Conservation (phyloP, 768 basidiomycete genomes). For the Lactifluus subvellereus region DNA sequence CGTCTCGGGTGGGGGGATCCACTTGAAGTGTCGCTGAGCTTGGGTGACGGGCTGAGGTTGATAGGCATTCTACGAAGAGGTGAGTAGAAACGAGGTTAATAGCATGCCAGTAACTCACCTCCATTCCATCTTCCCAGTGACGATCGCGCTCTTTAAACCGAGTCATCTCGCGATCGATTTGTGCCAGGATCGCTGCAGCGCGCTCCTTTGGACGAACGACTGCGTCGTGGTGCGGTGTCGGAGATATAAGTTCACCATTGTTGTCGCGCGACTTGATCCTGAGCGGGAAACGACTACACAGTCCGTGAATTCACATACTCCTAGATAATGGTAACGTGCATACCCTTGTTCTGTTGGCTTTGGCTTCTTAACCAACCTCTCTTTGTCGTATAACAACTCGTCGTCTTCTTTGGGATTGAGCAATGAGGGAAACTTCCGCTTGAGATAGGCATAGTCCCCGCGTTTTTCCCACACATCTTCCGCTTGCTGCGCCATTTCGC, state of each 20-base stretch:
- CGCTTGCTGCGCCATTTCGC: slow-evolving; percentile 51
- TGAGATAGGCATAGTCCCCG: slow-evolving; percentile 67
- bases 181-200: slow-evolving; percentile 48
- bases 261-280: slow-evolving; percentile 46
- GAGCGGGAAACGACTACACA: slow-evolving; percentile 39
- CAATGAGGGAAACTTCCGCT: slow-evolving; percentile 62
- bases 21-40: slow-evolving; percentile 62
- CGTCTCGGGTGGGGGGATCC: slow-evolving; percentile 40
- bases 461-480: slow-evolving; percentile 75
- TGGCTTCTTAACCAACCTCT: slow-evolving; percentile 52
- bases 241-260: slow-evolving; percentile 36
- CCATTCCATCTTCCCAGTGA: slow-evolving; percentile 82
- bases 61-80: slow-evolving; percentile 52
- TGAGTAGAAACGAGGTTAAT: slow-evolving; percentile 5
- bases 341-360: slow-evolving; percentile 34
- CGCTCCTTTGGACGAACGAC: slow-evolving; percentile 64
- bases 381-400: slow-evolving; percentile 68
- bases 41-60: slow-evolving; percentile 56
- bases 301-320: not conserved
- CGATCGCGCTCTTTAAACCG: slow-evolving; percentile 64
- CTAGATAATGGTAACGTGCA: slow-evolving; percentile 22
- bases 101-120: slow-evolving; percentile 43
- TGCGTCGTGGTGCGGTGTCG: slow-evolving; percentile 42
- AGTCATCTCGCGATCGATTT: slow-evolving; percentile 56
- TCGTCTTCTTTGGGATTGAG: slow-evolving; percentile 59